These are phyloP conservation scores for Rhynchosporium agropyri DNA, from an alignment of 2,329 filamentous ascomycete species.

Conservation along the genomic window DNA sequence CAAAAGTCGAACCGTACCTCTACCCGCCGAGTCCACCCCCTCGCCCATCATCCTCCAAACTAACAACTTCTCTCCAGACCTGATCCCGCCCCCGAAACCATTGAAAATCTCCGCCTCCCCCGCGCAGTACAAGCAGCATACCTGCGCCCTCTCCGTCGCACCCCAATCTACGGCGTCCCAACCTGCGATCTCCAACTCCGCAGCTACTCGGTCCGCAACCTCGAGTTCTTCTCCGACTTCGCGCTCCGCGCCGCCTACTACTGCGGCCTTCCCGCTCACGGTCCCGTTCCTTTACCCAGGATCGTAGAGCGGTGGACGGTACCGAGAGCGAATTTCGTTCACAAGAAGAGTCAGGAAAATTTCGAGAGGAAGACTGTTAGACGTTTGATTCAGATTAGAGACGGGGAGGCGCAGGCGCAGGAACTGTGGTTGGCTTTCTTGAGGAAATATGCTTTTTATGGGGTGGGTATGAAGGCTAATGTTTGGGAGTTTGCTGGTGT, in stretches of 20 bases:
- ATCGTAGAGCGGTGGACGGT: slow-evolving; percentile 95
- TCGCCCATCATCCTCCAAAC: neutral
- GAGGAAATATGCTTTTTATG: slow-evolving; percentile 88
- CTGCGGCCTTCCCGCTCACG: slow-evolving; percentile 80
- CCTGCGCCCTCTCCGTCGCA: slow-evolving; percentile 78
- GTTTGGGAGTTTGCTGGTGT: slow-evolving; percentile 84
- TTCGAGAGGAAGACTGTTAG: slow-evolving; percentile 90
- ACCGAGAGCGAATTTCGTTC: slow-evolving; percentile 83
- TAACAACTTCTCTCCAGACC: slow-evolving; percentile 16
- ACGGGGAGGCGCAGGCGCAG: slow-evolving; percentile 86
- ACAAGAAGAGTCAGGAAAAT: slow-evolving; percentile 98
- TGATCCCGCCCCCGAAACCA: slow-evolving; percentile 4
- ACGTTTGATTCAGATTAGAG: slow-evolving; percentile 87
- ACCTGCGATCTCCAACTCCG: slow-evolving; percentile 90
- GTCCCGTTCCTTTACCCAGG: slow-evolving; percentile 82
- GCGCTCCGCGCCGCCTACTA: slow-evolving; percentile 94
- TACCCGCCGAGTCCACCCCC: neutral
- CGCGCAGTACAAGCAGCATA: slow-evolving; percentile 84
- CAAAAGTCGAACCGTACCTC: neutral
- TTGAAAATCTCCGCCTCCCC: slow-evolving; percentile 56
- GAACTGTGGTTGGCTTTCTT: slow-evolving; percentile 92
- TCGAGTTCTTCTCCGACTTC: slow-evolving; percentile 95
- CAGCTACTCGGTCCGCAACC: slow-evolving; percentile 85
- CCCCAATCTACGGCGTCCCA: slow-evolving; percentile 75
- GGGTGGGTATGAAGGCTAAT: slow-evolving; percentile 99